phyloP scores from a whole-genome alignment of 768 basidiomycete species.

The Amanita inopinata region DNA sequence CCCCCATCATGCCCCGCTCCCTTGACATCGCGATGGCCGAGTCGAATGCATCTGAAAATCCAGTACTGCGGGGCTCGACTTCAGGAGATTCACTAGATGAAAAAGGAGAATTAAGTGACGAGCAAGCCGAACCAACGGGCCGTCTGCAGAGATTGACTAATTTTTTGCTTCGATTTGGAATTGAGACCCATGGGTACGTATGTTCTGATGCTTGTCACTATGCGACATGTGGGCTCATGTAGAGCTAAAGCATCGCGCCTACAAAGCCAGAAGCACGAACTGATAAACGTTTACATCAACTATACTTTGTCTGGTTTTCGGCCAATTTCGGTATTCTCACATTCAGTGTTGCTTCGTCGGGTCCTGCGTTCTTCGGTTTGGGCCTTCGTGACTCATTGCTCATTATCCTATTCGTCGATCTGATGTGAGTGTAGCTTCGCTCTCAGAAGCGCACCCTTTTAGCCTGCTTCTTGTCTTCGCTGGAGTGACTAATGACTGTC shows the following conservation, averaged over 20 bases:
- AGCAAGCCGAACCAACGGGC: too few relatives aligned
- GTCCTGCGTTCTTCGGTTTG: conserved; percentile 47
- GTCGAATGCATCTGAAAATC: too few relatives aligned
- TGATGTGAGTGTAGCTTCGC: conserved; percentile 27
- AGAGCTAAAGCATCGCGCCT: conserved; percentile 40
- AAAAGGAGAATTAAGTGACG: too few relatives aligned
- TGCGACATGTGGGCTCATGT: too few relatives aligned
- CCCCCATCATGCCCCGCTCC: too few relatives aligned
- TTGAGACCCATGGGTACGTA: conserved; percentile 26
- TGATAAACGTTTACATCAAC: conserved; percentile 51
- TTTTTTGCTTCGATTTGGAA: conserved; percentile 20
- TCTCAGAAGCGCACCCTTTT: too few relatives aligned
- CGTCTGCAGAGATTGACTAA: conserved; percentile 13
- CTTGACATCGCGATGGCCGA: too few relatives aligned
- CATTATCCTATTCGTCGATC: conserved; percentile 32
- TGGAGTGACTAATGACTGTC: neutral
- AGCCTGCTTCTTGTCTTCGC: neutral
- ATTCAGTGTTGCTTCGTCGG: conserved; percentile 55
- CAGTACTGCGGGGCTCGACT: too few relatives aligned
- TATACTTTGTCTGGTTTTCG: conserved; percentile 69
- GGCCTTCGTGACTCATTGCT: conserved; percentile 43
- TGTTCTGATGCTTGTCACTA: neutral
- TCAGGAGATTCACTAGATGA: too few relatives aligned
- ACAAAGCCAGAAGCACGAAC: conserved; percentile 37
- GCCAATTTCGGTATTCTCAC: conserved; percentile 57